These are phyloP conservation scores for Sophora flavescens DNA, from an alignment of 306 rosid genomes.

Conservation along the genomic window DNA sequence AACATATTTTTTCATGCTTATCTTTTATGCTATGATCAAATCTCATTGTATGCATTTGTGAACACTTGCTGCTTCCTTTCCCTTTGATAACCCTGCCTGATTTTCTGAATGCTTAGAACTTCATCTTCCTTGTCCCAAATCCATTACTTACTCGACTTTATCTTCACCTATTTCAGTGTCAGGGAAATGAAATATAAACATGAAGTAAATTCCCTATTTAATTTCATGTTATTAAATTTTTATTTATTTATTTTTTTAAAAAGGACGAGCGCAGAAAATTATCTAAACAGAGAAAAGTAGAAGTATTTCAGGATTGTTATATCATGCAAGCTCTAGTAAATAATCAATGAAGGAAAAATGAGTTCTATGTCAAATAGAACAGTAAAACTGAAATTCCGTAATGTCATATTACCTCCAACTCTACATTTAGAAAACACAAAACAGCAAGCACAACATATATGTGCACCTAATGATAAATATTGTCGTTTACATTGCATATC, in stretches of 20 bases:
- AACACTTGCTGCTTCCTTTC: slow-evolving; percentile 43
- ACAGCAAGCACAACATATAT: background rate
- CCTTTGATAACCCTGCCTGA: slow-evolving; percentile 43
- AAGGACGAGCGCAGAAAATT: background rate
- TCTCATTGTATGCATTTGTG: slow-evolving; percentile 40
- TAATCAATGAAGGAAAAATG: background rate
- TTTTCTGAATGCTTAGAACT: slow-evolving; percentile 31
- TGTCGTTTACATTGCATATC: background rate
- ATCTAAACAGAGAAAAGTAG: background rate
- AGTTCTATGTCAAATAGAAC: background rate
- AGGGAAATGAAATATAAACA: slow-evolving; percentile 24
- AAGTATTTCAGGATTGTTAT: slow-evolving; percentile 26
- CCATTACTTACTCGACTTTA: slow-evolving; percentile 35
- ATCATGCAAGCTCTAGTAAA: background rate
- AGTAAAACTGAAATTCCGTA: background rate
- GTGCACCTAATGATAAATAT: background rate
- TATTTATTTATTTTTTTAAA: background rate
- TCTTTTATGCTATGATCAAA: slow-evolving; percentile 38
- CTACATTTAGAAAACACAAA: background rate
- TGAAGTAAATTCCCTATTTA: slow-evolving; percentile 22
- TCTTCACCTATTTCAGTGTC: background rate
- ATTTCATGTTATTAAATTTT: background rate
- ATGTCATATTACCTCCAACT: background rate
- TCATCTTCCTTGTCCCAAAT: slow-evolving; percentile 38
- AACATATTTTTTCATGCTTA: background rate